Percentiles rank a stretch among this genome's conserved stretches.
Evolutionary conservation across 257 asterid genomes (phyloP).

Genomic region (Avicennia marina): DNA sequence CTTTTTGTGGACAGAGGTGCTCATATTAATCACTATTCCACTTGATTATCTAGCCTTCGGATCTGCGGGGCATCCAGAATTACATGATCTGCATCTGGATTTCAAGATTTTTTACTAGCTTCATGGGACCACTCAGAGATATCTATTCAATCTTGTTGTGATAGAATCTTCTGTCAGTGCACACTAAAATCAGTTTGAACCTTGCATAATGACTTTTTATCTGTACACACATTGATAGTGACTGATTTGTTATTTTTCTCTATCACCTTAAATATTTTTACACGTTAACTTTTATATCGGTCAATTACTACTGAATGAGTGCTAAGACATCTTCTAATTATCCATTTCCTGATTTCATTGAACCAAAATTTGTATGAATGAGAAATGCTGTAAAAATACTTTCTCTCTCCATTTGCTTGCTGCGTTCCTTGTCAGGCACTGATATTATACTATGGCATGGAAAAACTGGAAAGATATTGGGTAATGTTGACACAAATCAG

Average conservation of each 20-base stretch:
- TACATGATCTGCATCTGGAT: too few species aligned
- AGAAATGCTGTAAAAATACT: background rate
- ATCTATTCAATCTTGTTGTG: background rate
- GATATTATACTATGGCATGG: constrained; percentile 91
- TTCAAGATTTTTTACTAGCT: background rate
- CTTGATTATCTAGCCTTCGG: too few species aligned
- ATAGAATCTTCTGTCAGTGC: constrained; percentile 6
- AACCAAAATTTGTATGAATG: background rate
- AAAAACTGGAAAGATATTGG: constrained; percentile 78
- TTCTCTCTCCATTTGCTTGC: constrained; percentile 9
- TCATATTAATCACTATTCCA: too few species aligned
- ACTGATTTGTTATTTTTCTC: constrained; percentile 13
- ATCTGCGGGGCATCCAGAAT: too few species aligned
- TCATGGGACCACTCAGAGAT: background rate
- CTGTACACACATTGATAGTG: background rate
- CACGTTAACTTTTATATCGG: too few species aligned
- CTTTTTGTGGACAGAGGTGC: too few species aligned
- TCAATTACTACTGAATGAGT: too few species aligned
- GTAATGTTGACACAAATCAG: constrained; percentile 90
- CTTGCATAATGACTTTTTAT: background rate
- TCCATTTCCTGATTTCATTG: constrained; percentile 1
- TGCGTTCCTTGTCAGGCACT: constrained; percentile 57
- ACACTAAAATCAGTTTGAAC: background rate
- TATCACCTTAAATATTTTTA: constrained; percentile 4
- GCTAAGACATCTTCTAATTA: background rate